Evolutionary conservation across 2,329 filamentous ascomycete species (phyloP), one percentile per base, ranked within the genome.

Genomic region (Colletotrichum viniferum): DNA sequence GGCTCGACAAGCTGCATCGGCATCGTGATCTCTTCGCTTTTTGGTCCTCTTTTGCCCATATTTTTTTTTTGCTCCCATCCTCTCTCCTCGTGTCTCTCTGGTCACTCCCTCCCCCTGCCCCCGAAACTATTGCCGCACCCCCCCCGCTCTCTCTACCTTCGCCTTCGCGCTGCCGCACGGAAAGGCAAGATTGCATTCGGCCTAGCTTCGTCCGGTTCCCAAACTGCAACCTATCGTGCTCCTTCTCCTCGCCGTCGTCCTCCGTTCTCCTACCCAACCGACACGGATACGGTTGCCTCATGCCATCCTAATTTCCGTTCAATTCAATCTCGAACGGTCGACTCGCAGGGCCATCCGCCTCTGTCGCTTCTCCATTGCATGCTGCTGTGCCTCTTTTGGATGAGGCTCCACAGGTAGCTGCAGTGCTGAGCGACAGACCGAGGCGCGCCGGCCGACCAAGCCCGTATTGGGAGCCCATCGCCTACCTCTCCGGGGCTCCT

Each of bases 311-410:
- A 76, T 73, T 26, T 76, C 69, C 69, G 69, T 65, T 69, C 58
- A 65, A 63, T 69, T 64, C 69, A 28, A 14, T 8, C 63, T 63
- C 43, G 68, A 73, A 68, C 69, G 32, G 69, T 60, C 58, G 43
- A 52, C 63, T 67, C 18, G 69, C 67, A 61, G 67, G 55, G 34
- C 67, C 67, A 18, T 56, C 28, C 26, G 73, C 68, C 21, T 68
- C 64, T 68, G 64, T 75, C 73, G 73, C 69, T 63, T 72, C 34
- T 24, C 43, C 69, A 34, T 64, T 73, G 64, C 64, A 64, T 74
- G 73, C 63, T 76, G 73, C 73, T 64, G 63, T 73, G 26, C 69
- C 73, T 76, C 70, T 76, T 75, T 64, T 36, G 69, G 73, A 73
- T 70, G 64, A 75, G 63, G 69, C 65, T 69, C 69, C 69, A 76